Percentiles rank a stretch among this genome's conserved stretches.
phyloP scores from a whole-genome alignment of 2,329 filamentous ascomycete species.

The Talaromyces sp. region DNA sequence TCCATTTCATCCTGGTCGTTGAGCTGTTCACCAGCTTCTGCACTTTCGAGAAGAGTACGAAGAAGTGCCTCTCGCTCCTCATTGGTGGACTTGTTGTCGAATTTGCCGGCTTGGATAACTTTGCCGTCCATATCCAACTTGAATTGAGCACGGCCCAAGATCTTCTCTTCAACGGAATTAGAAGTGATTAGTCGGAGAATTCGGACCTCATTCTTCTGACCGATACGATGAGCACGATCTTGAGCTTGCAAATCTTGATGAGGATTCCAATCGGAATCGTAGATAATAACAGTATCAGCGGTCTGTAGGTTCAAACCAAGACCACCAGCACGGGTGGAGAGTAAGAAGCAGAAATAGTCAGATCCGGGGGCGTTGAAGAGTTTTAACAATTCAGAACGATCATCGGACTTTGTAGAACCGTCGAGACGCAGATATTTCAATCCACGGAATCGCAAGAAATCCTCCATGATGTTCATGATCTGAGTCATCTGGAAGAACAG shows the following conservation, averaged over 20 bases:
- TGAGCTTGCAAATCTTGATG: slow-evolving; percentile 98
- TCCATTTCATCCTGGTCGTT: slow-evolving; percentile 97
- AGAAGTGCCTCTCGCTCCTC: slow-evolving; percentile 97
- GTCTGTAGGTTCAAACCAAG: slow-evolving; percentile 95
- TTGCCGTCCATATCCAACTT: slow-evolving; percentile 99
- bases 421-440: slow-evolving; percentile 88
- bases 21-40: slow-evolving; percentile 63
- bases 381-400: slow-evolving; percentile 84
- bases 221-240: slow-evolving; percentile 99
- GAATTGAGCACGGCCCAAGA: slow-evolving; percentile 91
- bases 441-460: slow-evolving; percentile 81
- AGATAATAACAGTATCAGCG: slow-evolving; percentile 98
- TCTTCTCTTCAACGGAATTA: slow-evolving; percentile 98
- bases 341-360: slow-evolving; percentile 93
- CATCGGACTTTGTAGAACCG: slow-evolving; percentile 95
- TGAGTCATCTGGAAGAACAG: slow-evolving; percentile 99
- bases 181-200: slow-evolving; percentile 94
- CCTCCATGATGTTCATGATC: slow-evolving; percentile 99
- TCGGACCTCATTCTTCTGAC: slow-evolving; percentile 98
- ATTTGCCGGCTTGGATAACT: slow-evolving; percentile 97
- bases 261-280: slow-evolving; percentile 99
- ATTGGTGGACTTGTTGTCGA: slow-evolving; percentile 98
- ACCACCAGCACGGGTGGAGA: slow-evolving; percentile 98
- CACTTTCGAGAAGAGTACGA: slow-evolving; percentile 83
- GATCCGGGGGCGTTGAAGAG: slow-evolving; percentile 88